A percentile compares a stretch with the other conserved stretches of the same genome.
phyloP scores from a whole-genome alignment of 2,329 filamentous ascomycete species.

The Colletotrichum sp. region DNA sequence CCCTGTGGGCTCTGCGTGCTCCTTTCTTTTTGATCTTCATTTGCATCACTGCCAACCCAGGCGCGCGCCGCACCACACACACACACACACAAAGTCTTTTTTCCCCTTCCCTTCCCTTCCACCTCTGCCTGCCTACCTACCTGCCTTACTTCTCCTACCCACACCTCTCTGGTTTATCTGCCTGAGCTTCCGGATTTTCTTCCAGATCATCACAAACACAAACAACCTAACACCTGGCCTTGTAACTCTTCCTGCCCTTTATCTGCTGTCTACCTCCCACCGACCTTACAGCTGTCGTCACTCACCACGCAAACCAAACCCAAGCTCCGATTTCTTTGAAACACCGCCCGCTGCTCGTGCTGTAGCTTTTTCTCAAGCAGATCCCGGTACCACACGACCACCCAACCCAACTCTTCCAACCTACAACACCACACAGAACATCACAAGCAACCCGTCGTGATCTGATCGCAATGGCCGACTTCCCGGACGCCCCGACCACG shows the following conservation, averaged over 20 bases:
- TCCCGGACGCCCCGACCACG: conserved; percentile 35
- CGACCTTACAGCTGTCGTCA: neutral
- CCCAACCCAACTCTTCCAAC: neutral
- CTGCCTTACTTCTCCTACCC: neutral
- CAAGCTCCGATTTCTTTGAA: conserved; percentile 17
- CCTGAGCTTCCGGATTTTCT: conserved; percentile 1
- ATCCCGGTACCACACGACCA: conserved; percentile 18
- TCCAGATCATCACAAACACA: neutral
- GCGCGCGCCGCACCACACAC: conserved; percentile 6
- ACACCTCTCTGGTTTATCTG: conserved; percentile 9
- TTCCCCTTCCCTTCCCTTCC: conserved; percentile 2
- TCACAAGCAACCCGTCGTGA: conserved; percentile 27
- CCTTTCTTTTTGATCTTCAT: conserved; percentile 23
- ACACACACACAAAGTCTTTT: conserved; percentile 17
- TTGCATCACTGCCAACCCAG: conserved; percentile 16
- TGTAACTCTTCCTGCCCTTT: neutral
- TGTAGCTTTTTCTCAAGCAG: conserved; percentile 6
- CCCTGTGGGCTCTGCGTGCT: conserved; percentile 16
- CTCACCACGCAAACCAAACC: neutral
- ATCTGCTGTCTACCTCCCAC: neutral
- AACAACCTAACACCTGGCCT: conserved; percentile 8
- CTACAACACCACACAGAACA: conserved; percentile 6
- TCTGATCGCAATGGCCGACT: conserved; percentile 44
- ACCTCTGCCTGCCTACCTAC: neutral
- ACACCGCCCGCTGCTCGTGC: neutral